Base-by-base conservation (phyloP, 495 filamentous ascomycete species). In the Talaromyces thailandensis region DNA sequence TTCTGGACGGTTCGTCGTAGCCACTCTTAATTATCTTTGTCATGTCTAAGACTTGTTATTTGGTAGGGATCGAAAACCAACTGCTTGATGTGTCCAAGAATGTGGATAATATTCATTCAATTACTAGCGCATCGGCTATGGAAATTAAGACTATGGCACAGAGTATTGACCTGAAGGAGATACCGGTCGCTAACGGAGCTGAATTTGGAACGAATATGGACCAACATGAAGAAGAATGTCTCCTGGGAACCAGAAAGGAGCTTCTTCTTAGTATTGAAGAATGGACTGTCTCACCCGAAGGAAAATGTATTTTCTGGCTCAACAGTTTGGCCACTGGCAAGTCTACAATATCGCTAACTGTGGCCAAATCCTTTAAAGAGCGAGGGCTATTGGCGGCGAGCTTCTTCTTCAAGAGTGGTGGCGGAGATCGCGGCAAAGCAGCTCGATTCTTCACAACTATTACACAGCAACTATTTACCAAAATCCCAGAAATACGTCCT, bases 391-490 rank as follows among this genome's bases (percentile, higher is more conserved):
- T 69, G 21, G 65, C 51, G 0, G 67, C 58, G 0, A 76, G 70
- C 66, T 79, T 80, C 65, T 79, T 82, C 68, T 82, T 82, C 64
- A 77, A 74, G 48, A 73, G 69, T 59, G 72, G 73, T 18, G 71
- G 74, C 4, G 66, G 71, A 2, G 73, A 80, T 57, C 69, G 70
- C 45, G 70, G 67, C 16, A 70, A 65, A 12, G 70, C 73, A n/a
- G 56, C 23, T 4, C 66, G 67, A 28, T 64, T 81, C 53, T 76
- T 81, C 56, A 63, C 75, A 3, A 78, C 76, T 1, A 72, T 81
- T 26, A 71, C 75, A 11, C 8, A 50, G 26, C 73, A 81, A 37
- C 65, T 81, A 31, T 64, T 70, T 1, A 61, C 51, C 21, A 56
- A 35, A 37, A 57, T 67, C 21, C 73, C 69, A 4, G 25, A 12